These are phyloP conservation scores for Mycena rosella DNA, from an alignment of 768 basidiomycete species.

Conservation along the genomic window DNA sequence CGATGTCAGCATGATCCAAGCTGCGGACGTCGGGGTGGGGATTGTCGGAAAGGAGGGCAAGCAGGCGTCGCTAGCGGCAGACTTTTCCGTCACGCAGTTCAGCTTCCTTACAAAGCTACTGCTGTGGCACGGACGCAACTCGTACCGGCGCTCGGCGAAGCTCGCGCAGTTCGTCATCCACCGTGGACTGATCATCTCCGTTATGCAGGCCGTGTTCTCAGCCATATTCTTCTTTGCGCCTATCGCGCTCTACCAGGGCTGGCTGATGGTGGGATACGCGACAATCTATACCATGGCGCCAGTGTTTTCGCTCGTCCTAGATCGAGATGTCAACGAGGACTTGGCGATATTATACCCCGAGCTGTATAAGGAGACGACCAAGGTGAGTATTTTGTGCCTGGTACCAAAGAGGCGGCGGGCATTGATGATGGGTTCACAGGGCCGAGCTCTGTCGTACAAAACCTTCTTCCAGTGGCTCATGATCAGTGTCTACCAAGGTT, in stretches of 20 bases:
- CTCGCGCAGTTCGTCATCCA: conserved; percentile 99
- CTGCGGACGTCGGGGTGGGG: conserved; percentile 97
- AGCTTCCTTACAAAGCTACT: conserved; percentile 95
- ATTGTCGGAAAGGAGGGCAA: conserved; percentile 99
- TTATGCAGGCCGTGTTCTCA: conserved; percentile 98
- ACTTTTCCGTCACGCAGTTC: conserved; percentile 98
- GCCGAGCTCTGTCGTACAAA: conserved; percentile 94
- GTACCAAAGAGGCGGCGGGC: background rate
- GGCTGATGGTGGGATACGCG: conserved; percentile 97
- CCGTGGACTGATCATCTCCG: conserved; percentile 94
- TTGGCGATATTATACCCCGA: conserved; percentile 96
- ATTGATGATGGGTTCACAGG: conserved; percentile 61
- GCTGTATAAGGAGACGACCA: conserved; percentile 96
- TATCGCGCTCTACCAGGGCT: conserved; percentile 97
- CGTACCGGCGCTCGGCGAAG: conserved; percentile 97
- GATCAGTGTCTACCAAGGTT: conserved; percentile 98
- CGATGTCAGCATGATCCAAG: conserved; percentile 99
- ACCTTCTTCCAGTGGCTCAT: conserved; percentile 99
- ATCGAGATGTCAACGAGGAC: conserved; percentile 96
- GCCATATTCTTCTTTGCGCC: conserved; percentile 95
- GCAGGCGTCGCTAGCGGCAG: conserved; percentile 98
- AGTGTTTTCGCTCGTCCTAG: conserved; percentile 96
- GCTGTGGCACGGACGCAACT: conserved; percentile 98
- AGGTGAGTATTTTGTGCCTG: conserved; percentile 62
- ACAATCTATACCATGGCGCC: conserved; percentile 99